A percentile compares a stretch with the other conserved stretches of the same genome.
phyloP scores from a whole-genome alignment of 2,329 filamentous ascomycete species.

The Colletotrichum lentis region DNA sequence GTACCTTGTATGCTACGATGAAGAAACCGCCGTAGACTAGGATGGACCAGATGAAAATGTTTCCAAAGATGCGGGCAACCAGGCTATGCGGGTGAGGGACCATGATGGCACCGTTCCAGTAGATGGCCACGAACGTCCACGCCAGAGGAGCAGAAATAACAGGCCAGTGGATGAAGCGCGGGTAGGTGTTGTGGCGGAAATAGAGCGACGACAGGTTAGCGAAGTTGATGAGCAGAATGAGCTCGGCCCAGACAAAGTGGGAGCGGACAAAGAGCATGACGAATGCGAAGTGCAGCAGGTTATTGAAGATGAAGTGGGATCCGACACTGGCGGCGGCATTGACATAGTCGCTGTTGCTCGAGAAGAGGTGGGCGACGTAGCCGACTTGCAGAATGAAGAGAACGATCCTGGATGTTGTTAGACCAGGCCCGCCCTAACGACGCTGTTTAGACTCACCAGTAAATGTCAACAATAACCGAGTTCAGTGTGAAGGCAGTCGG shows the following conservation, averaged over 20 bases:
- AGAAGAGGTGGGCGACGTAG: slow-evolving; percentile 82
- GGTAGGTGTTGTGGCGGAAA: slow-evolving; percentile 77
- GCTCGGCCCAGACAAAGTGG: slow-evolving; percentile 77
- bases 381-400: slow-evolving; percentile 78
- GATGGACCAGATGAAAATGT: slow-evolving; percentile 88
- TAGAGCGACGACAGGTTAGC: slow-evolving; percentile 81
- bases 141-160: slow-evolving; percentile 80
- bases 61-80: slow-evolving; percentile 80
- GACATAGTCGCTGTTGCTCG: slow-evolving; percentile 67
- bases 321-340: slow-evolving; percentile 79
- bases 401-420: slow-evolving; percentile 62
- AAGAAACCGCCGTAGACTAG: slow-evolving; percentile 80
- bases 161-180: slow-evolving; percentile 78
- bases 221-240: slow-evolving; percentile 82
- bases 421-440: background rate
- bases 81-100: slow-evolving; percentile 72
- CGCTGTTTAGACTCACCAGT: slow-evolving; percentile 66
- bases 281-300: slow-evolving; percentile 82
- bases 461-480: slow-evolving; percentile 70
- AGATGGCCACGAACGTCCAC: slow-evolving; percentile 86
- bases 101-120: slow-evolving; percentile 88
- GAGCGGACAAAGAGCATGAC: slow-evolving; percentile 82
- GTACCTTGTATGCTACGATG: slow-evolving; percentile 74
- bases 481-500: slow-evolving; percentile 80
- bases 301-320: slow-evolving; percentile 85